A percentile compares a stretch with the other conserved stretches of the same genome.
Conservation (phyloP, 2,329 filamentous ascomycete genomes). For the Penicillium corylophilum region DNA sequence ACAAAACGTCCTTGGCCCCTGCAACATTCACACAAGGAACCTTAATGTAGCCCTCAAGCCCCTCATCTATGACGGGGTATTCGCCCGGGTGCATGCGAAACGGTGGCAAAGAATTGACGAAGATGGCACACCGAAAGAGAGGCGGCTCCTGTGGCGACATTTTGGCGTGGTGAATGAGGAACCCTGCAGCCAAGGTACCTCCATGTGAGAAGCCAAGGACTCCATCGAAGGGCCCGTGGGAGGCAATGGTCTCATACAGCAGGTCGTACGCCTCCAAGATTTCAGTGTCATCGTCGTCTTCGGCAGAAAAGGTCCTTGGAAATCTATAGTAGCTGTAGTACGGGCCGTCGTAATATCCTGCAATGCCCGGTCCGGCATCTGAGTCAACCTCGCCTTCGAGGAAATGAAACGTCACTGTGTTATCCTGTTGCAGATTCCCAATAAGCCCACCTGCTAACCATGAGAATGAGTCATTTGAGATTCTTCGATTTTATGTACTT, state of each 20-base stretch:
- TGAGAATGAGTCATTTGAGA: neutral
- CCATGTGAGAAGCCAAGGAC: conserved; percentile 39
- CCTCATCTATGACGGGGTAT: conserved; percentile 21
- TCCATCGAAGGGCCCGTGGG: conserved; percentile 28
- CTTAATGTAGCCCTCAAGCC: conserved; percentile 25
- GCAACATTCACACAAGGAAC: conserved; percentile 28
- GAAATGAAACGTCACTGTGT: conserved; percentile 31
- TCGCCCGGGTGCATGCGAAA: conserved; percentile 29
- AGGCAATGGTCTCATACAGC: conserved; percentile 27
- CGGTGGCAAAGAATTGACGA: conserved; percentile 33
- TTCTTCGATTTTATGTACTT: conserved; percentile 17
- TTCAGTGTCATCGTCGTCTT: conserved; percentile 22
- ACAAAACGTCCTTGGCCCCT: conserved; percentile 25
- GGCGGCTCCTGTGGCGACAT: conserved; percentile 19
- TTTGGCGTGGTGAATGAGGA: conserved; percentile 31
- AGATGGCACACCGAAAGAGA: conserved; percentile 34
- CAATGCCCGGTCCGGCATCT: conserved; percentile 29
- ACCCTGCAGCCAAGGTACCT: conserved; percentile 31
- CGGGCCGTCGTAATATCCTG: conserved; percentile 31
- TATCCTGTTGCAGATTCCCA: conserved; percentile 27
- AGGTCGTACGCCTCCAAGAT: conserved; percentile 27
- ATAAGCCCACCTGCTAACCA: conserved; percentile 24
- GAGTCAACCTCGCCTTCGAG: conserved; percentile 32
- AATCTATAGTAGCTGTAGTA: conserved; percentile 36
- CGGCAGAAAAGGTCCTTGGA: conserved; percentile 23